A percentile compares a stretch with the other conserved stretches of the same genome.
phyloP scores from a whole-genome alignment of 768 basidiomycete genomes.

The Trametes sanguinea region DNA sequence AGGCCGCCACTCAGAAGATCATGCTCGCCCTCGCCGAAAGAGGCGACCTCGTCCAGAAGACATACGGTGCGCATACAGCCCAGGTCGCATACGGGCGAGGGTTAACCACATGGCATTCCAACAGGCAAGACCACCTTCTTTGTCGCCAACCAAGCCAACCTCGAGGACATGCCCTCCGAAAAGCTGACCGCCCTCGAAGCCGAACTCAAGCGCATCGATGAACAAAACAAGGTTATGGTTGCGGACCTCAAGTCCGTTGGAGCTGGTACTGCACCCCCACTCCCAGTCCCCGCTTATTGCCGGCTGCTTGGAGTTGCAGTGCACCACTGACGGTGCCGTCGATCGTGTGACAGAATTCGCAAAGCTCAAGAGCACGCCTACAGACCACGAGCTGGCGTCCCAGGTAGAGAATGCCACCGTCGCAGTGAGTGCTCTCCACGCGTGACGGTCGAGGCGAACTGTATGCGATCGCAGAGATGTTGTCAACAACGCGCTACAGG shows the following conservation, averaged over 20 bases:
- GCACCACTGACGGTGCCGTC: neutral
- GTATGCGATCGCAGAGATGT: neutral
- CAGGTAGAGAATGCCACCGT: constrained; percentile 53
- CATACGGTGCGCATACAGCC: constrained; percentile 57
- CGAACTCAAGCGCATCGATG: constrained; percentile 58
- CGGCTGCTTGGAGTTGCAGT: neutral
- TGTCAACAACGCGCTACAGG: constrained; percentile 38
- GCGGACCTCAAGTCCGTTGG: constrained; percentile 52
- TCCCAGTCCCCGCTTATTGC: too few species aligned
- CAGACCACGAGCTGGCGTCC: constrained; percentile 61
- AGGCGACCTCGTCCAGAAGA: constrained; percentile 78
- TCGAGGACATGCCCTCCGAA: constrained; percentile 63
- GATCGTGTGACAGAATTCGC: constrained; percentile 53
- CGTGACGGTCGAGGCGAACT: constrained; percentile 3
- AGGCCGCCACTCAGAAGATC: constrained; percentile 83
- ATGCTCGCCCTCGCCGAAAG: constrained; percentile 81
- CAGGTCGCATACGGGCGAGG: neutral
- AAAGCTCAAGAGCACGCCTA: constrained; percentile 64
- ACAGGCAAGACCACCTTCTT: constrained; percentile 86
- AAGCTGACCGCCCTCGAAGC: constrained; percentile 61
- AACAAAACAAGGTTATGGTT: constrained; percentile 55
- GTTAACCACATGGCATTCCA: neutral
- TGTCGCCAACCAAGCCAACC: constrained; percentile 77
- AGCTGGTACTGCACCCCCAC: constrained; percentile 40
- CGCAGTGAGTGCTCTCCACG: constrained; percentile 45